Evolutionary conservation across 352 stramenopile genomes (phyloP), one percentile per base, ranked within the genome.

Genomic region (Phytopythium mirpurense): DNA sequence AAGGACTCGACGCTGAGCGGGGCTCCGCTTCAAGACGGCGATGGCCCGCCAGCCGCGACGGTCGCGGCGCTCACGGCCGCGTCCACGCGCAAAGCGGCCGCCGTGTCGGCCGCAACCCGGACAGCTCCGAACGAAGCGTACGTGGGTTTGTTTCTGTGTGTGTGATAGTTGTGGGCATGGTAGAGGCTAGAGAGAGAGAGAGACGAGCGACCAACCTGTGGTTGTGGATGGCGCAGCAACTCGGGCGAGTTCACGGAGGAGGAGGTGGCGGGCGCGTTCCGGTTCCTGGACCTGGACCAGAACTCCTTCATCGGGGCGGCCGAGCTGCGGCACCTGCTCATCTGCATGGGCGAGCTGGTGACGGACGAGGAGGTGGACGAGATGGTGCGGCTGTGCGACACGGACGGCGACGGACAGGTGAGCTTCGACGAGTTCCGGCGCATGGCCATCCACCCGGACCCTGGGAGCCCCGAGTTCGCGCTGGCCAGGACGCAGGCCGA

Each of bases 311-410:
- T 98, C 42, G 88, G 92, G 14, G 90, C 93, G 18, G 77, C 86
- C 1, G 94, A 98, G 57, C 75, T 98, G 10, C 79, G 90, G 0
- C 94, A 98, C 60, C 79, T 97, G 47, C 70, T 98, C 1, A 91
- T 98, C 35, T 98, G 93, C 62, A 98, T 98, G 92, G 94, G 94
- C 31, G 92, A 98, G 63, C 80, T 97, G 41, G 93, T 98, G 51
- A 98, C 93, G 7, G 93, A 98, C 57, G 93, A 97, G 49, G 94
- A 98, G 51, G 72, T 97, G 11, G 84, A 96, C 53, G 80, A 88
- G 68, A 98, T 98, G 93, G 87, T 98, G 46, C 72, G 76, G 38
- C 85, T 98, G 57, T 90, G 96, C 31, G 93, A 98, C 65, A 68
- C 63, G 4, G 92, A 98, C 63, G 92, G 91, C 34, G 93, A 98